A percentile compares a stretch with the other conserved stretches of the same genome.
Evolutionary conservation across 768 basidiomycete species (phyloP).

Genomic region (Pisolithus microcarpus): DNA sequence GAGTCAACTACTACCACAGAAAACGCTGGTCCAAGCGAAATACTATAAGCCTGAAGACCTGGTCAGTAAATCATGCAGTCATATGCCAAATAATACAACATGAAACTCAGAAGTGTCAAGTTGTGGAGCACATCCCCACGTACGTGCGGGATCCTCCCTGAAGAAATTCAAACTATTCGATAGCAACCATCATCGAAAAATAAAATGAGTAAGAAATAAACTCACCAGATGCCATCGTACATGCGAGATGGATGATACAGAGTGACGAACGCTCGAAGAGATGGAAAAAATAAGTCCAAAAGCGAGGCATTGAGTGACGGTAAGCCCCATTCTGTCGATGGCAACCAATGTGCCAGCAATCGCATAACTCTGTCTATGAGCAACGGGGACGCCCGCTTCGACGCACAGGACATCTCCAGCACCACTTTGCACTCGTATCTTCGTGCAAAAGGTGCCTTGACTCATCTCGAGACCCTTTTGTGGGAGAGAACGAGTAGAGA

Average conservation of each 20-base stretch:
- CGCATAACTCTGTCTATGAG: constrained; percentile 90
- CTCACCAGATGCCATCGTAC: constrained; percentile 16
- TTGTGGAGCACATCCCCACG: constrained; percentile 66
- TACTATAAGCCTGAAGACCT: not conserved
- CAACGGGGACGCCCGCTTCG: constrained; percentile 43
- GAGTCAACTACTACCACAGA: no score
- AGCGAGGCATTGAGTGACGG: constrained; percentile 60
- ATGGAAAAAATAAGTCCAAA: constrained; percentile 43
- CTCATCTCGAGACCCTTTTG: constrained; percentile 20
- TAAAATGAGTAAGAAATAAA: constrained; percentile 37
- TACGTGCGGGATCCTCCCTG: constrained; percentile 68
- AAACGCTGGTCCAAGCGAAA: no score
- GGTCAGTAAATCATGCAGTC: constrained; percentile 6
- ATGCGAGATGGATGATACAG: constrained; percentile 11
- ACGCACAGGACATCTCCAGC: constrained; percentile 37
- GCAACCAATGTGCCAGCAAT: constrained; percentile 44
- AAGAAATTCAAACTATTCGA: constrained; percentile 75
- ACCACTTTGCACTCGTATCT: constrained; percentile 64
- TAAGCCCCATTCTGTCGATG: constrained; percentile 90
- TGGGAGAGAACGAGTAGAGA: constrained; percentile 20
- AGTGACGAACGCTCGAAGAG: constrained; percentile 46
- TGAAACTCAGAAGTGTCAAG: constrained; percentile 43
- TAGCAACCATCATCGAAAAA: constrained; percentile 34
- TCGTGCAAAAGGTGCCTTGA: constrained; percentile 36
- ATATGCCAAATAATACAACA: not conserved